Conservation (phyloP, 2,329 filamentous ascomycete species). For the Trichophaea hybrida region DNA sequence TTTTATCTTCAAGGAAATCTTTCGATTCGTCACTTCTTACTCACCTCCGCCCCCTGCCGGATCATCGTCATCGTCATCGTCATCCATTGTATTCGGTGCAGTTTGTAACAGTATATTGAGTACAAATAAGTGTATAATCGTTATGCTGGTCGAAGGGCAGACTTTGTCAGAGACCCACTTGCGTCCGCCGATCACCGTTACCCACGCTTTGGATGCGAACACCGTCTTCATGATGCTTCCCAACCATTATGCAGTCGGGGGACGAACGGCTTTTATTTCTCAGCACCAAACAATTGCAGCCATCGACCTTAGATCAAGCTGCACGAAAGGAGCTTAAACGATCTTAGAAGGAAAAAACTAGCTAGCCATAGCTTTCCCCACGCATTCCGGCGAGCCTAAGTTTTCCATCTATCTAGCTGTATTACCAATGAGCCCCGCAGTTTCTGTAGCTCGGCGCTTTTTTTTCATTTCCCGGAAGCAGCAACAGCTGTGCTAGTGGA, state of each 20-base stretch:
- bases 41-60: neutral
- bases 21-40: neutral
- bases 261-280: neutral
- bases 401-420: too few relatives aligned
- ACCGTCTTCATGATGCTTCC: neutral
- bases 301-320: neutral
- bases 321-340: neutral
- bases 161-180: neutral
- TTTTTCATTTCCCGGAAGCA: neutral
- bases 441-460: neutral
- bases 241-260: neutral
- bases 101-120: too few relatives aligned
- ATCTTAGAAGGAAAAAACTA: neutral
- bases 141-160: neutral
- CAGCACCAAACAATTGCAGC: neutral
- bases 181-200: neutral
- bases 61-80: neutral
- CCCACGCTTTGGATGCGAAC: neutral
- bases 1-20: neutral
- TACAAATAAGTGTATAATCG: neutral
- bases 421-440: neutral
- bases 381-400: too few relatives aligned
- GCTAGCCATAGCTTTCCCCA: neutral
- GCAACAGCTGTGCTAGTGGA: neutral
- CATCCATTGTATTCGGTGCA: too few relatives aligned